Percentiles rank a stretch among this genome's conserved stretches.
Conservation (phyloP, 177 flowering plant genomes). For the Vitis hybrid region DNA sequence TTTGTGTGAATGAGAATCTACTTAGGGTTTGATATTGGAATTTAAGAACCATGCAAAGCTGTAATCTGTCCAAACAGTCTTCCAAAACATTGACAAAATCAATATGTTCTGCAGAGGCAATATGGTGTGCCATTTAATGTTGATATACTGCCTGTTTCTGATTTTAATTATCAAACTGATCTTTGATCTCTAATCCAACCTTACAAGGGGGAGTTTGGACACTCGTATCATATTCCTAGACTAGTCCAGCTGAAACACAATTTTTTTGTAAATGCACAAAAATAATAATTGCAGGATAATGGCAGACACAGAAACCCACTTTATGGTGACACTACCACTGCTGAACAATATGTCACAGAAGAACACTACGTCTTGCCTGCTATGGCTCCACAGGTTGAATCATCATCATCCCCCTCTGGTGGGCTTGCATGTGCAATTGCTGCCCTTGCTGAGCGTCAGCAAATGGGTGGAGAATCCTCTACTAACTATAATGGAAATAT, state of each 20-base stretch:
- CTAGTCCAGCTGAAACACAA: background rate
- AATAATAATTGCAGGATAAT: constrained; percentile 45
- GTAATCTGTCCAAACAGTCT: no score
- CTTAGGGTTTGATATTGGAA: no score
- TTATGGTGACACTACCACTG: constrained; percentile 27
- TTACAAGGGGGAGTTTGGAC: no score
- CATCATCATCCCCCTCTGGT: constrained; percentile 80
- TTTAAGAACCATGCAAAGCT: no score
- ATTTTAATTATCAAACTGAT: no score
- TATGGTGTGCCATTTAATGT: no score
- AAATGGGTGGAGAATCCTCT: constrained; percentile 45
- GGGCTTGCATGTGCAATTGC: constrained; percentile 96
- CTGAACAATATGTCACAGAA: constrained; percentile 33
- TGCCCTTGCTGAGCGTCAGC: constrained; percentile 86
- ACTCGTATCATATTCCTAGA: no score
- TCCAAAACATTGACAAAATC: no score
- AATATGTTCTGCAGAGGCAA: no score
- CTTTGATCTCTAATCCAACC: no score
- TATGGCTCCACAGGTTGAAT: constrained; percentile 24
- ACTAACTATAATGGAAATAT: constrained; percentile 18
- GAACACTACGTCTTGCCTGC: constrained; percentile 31
- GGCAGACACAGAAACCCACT: constrained; percentile 32
- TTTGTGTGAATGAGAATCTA: no score
- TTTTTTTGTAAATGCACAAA: background rate
- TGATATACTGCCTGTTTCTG: no score